Base-by-base conservation (phyloP, 1,139 yeast genomes). In the Saccharomycopsis crataegensis region DNA sequence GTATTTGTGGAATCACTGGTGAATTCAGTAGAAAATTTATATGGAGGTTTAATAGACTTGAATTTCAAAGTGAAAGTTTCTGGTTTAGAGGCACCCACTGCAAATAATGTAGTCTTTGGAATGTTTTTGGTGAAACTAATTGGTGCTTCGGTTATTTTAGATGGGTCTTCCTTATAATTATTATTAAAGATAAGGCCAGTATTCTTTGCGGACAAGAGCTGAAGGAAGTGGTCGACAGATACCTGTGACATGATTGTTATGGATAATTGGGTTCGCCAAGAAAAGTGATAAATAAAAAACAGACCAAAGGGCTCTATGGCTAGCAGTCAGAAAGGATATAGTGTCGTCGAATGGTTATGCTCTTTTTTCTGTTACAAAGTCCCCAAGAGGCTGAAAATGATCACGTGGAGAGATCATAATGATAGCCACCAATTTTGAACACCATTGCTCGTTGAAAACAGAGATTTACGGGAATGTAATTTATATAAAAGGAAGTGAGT, bases 41-140 rank as follows among this genome's bases (percentile, higher is more conserved):
- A 49, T 14, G 80, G 80, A 17, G 75, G 67, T 59, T 74, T 73
- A 31, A 77, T 66, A 37, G 78, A 74, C 60, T 75, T 76, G 60
- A 76, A 65, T 5, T 66, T 63, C 38, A 73, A 47, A 22, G 17
- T 31, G n/a, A 54, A 14, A 2, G 31, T 51, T 8, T 36, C 34
- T 36, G 43, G 34, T 17, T 40, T 33, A 12, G 28, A 16, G 22
- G 42, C 48, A n/a, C n/a, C 17, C 2, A 17, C 38, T 7, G 22
- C 14, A 34, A 40, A 49, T 9, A 49, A 6, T 8, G 56, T 44
- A 32, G 38, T 53, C 43, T 54, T 54, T 16, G 46, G 28, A 12
- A 43, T n/a, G 5, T 28, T n/a, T 22, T 54, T 54, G 9, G 57
- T 50, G 14, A 54, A 51, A 8, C 50, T 22, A 37, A 56, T 47